A percentile compares a stretch with the other conserved stretches of the same genome.
Conservation (phyloP, 2,329 filamentous ascomycete genomes). For the Westerdykella sp. region DNA sequence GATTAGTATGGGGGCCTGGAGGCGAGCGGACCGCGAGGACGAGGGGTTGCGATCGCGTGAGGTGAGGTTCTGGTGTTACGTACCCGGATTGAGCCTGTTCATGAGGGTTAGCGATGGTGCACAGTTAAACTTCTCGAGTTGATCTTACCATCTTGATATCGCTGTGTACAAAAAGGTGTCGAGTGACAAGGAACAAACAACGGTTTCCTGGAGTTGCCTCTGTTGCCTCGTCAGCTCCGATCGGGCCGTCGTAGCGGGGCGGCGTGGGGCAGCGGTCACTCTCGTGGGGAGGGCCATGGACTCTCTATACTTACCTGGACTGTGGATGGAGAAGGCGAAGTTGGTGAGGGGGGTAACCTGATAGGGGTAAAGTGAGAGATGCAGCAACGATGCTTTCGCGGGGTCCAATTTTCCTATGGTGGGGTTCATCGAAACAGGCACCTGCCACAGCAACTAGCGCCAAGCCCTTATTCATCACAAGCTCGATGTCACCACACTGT, state of each 20-base stretch:
- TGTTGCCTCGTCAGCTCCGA: slow-evolving; percentile 35
- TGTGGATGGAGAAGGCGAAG: slow-evolving; percentile 3
- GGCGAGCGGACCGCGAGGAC: slow-evolving; percentile 1
- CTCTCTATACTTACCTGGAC: too few relatives aligned
- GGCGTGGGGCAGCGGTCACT: too few relatives aligned
- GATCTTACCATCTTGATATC: slow-evolving; percentile 32
- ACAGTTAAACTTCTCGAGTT: background rate
- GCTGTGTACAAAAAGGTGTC: slow-evolving; percentile 16
- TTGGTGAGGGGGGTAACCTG: slow-evolving; percentile 21
- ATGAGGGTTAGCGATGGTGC: slow-evolving; percentile 12
- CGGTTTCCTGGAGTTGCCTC: slow-evolving; percentile 28
- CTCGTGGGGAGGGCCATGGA: too few relatives aligned
- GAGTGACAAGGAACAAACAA: slow-evolving; percentile 16
- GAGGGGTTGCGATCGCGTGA: slow-evolving; percentile 5
- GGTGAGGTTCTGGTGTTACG: slow-evolving; percentile 18
- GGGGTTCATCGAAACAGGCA: slow-evolving; percentile 1
- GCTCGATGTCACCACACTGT: background rate
- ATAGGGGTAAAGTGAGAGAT: slow-evolving; percentile 9
- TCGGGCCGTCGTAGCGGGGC: slow-evolving; percentile 7
- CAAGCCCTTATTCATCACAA: slow-evolving; percentile 5
- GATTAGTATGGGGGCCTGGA: slow-evolving; percentile 13
- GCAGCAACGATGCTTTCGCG: slow-evolving; percentile 2
- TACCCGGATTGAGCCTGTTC: slow-evolving; percentile 42
- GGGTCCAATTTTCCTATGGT: slow-evolving; percentile 1
- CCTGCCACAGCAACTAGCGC: slow-evolving; percentile 17